Percentiles rank a stretch among this genome's conserved stretches.
phyloP scores from a whole-genome alignment of 2,329 filamentous ascomycete species.

The Epicoccum sorghinum region DNA sequence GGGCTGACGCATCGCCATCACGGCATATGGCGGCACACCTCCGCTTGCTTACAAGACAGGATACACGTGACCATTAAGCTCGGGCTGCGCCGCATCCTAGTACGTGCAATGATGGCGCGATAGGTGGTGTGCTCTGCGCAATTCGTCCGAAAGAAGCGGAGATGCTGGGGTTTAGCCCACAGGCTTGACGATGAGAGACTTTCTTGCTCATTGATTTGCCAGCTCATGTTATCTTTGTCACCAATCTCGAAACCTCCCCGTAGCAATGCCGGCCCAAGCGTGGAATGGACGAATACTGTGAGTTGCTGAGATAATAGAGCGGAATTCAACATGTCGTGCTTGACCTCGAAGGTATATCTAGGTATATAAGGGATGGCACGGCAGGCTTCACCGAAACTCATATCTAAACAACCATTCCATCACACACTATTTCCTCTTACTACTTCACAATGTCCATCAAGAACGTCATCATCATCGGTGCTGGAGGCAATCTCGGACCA shows the following conservation, averaged over 20 bases:
- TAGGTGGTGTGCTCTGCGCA: conserved; percentile 3
- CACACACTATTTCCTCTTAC: too few species aligned
- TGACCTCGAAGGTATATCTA: neutral
- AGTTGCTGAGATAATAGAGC: conserved; percentile 13
- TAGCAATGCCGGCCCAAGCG: neutral
- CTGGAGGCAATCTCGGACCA: conserved; percentile 52
- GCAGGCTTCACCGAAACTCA: neutral
- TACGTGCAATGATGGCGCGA: conserved; percentile 4
- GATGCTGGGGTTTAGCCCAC: neutral
- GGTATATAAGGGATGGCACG: neutral
- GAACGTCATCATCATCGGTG: conserved; percentile 53
- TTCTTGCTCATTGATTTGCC: conserved; percentile 1
- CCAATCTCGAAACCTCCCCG: neutral
- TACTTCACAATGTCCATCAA: conserved; percentile 43
- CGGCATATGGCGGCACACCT: neutral
- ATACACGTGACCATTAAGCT: neutral
- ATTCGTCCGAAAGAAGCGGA: neutral
- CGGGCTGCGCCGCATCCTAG: neutral
- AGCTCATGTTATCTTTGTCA: neutral
- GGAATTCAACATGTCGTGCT: conserved; percentile 13
- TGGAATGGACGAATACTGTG: neutral
- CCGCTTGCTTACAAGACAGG: conserved; percentile 6
- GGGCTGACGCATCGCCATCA: neutral
- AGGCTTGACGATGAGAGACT: neutral
- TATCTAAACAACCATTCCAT: neutral